Evolutionary conservation across 768 basidiomycete species (phyloP).

Genomic region (Russula sp.): DNA sequence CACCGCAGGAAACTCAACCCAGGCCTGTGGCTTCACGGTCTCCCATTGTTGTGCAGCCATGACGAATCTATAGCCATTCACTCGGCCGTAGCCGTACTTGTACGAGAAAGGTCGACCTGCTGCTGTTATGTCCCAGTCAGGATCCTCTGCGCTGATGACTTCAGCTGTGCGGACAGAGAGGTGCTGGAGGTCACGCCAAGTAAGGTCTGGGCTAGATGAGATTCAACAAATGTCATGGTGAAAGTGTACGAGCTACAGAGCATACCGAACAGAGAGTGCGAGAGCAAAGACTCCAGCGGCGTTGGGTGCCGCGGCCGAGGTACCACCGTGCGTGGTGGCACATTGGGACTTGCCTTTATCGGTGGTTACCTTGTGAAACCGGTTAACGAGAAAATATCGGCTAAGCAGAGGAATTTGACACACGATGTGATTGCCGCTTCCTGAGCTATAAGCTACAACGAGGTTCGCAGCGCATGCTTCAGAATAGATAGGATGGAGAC

Average conservation of each 20-base stretch:
- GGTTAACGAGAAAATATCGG: constrained; percentile 19
- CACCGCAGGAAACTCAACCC: constrained; percentile 71
- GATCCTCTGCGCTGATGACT: constrained; percentile 80
- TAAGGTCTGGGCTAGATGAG: constrained; percentile 71
- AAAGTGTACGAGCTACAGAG: constrained; percentile 9
- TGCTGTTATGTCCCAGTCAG: constrained; percentile 87
- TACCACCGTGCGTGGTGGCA: constrained; percentile 83
- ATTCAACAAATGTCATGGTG: constrained; percentile 11
- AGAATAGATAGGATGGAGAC: constrained; percentile 93
- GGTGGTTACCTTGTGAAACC: constrained; percentile 70
- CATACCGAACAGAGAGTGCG: constrained; percentile 78
- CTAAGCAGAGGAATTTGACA: constrained; percentile 31
- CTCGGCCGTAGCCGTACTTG: constrained; percentile 92
- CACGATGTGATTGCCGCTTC: constrained; percentile 89
- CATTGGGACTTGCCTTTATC: constrained; percentile 86
- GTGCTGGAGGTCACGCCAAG: constrained; percentile 96
- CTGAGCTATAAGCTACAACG: constrained; percentile 94
- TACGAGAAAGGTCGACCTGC: constrained; percentile 68
- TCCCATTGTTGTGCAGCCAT: constrained; percentile 77
- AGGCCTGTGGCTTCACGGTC: constrained; percentile 89
- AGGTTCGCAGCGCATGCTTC: constrained; percentile 98
- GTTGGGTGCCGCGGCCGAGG: constrained; percentile 96
- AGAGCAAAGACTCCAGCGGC: constrained; percentile 92
- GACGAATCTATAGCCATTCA: constrained; percentile 81
- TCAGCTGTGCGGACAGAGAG: constrained; percentile 73